Conservation (phyloP, 805 yeast genomes). For the Ogataea chonburiensis region DNA sequence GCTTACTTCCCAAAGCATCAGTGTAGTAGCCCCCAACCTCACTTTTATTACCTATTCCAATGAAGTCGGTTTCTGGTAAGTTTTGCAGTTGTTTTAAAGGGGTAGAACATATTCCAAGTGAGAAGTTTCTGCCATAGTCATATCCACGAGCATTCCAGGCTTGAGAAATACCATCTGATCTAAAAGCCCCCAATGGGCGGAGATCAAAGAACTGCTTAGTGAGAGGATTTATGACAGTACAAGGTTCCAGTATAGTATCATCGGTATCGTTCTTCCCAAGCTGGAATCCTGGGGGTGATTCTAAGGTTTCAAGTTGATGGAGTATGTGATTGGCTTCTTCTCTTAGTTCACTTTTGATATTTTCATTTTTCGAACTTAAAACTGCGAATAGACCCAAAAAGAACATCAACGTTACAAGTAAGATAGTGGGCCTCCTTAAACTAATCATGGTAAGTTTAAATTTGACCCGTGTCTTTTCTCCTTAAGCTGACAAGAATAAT, state of each 20-base stretch:
- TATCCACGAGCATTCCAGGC: constrained; percentile 72
- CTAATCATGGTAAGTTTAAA: constrained; percentile 13
- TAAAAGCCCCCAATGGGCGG: constrained; percentile 36
- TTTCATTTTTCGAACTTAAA: constrained; percentile 9
- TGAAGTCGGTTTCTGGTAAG: constrained; percentile 32
- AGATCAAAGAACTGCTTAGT: constrained; percentile 49
- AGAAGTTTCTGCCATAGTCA: constrained; percentile 70
- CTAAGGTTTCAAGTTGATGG: constrained; percentile 10
- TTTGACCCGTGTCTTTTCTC: no score
- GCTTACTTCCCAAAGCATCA: constrained; percentile 41
- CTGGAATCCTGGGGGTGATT: constrained; percentile 4
- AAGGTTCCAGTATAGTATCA: constrained; percentile 32
- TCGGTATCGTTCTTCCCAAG: constrained; percentile 9
- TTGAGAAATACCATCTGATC: constrained; percentile 32
- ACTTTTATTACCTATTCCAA: constrained; percentile 38
- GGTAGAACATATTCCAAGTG: constrained; percentile 69
- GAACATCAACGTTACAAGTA: constrained; percentile 1
- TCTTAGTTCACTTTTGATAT: constrained; percentile 9
- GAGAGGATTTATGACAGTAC: constrained; percentile 43
- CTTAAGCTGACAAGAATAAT: no score
- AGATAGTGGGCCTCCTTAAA: constrained; percentile 13
- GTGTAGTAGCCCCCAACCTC: constrained; percentile 59
- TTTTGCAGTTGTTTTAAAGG: constrained; percentile 37
- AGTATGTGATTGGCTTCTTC: constrained; percentile 19
- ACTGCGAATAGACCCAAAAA: constrained; percentile 3